Percentiles rank a stretch among this genome's conserved stretches.
phyloP scores from a whole-genome alignment of 2,329 filamentous ascomycete genomes.

The Ophiostoma perfectum region DNA sequence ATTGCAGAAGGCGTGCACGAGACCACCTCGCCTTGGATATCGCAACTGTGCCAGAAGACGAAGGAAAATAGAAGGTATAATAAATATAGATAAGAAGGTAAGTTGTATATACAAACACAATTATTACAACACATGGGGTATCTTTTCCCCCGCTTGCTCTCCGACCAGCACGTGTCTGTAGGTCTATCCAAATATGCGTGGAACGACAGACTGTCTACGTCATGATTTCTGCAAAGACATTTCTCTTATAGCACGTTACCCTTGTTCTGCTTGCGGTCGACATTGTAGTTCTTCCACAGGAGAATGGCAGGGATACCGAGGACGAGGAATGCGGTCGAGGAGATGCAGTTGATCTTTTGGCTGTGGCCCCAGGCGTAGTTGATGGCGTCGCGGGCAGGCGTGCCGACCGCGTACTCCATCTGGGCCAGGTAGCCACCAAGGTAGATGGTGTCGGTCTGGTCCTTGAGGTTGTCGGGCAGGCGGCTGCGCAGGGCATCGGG shows the following conservation, averaged over 20 bases:
- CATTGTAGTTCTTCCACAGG: conserved; percentile 28
- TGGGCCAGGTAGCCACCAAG: conserved; percentile 49
- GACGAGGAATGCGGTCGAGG: conserved; percentile 36
- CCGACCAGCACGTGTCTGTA: not conserved
- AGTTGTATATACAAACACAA: not conserved
- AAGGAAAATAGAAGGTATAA: not conserved
- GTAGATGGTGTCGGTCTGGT: conserved; percentile 37
- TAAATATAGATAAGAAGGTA: not conserved
- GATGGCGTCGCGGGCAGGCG: conserved; percentile 47
- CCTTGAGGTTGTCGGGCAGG: conserved; percentile 46
- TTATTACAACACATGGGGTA: conserved; percentile 2
- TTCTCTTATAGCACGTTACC: conserved; percentile 24
- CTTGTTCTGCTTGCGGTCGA: conserved; percentile 28
- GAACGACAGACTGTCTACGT: too few relatives aligned
- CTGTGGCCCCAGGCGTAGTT: conserved; percentile 52
- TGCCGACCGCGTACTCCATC: conserved; percentile 46
- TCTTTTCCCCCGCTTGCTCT: not conserved
- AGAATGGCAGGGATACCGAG: conserved; percentile 25
- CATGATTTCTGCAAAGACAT: not conserved
- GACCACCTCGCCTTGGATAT: too few relatives aligned
- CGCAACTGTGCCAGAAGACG: not conserved
- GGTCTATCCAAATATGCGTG: too few relatives aligned
- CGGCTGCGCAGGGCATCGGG: conserved; percentile 44
- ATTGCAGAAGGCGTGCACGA: too few relatives aligned
- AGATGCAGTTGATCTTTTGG: conserved; percentile 45